A percentile compares a stretch with the other conserved stretches of the same genome.
Conservation (phyloP, 2,329 filamentous ascomycete genomes). For the Fusarium newnesense region DNA sequence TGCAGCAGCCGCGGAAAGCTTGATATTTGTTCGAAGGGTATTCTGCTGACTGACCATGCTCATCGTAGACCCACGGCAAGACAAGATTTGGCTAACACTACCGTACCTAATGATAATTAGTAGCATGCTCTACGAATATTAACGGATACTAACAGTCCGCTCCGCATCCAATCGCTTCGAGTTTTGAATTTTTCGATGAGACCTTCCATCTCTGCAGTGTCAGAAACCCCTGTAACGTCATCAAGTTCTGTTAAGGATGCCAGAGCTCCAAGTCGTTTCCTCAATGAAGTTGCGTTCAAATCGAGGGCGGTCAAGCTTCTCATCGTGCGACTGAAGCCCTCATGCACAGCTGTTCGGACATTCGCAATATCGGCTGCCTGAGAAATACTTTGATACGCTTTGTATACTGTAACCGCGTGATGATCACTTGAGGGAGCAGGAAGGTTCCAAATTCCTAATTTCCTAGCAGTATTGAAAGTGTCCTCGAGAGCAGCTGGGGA, state of each 20-base stretch:
- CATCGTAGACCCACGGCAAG: slow-evolving; percentile 83
- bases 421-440: slow-evolving; percentile 74
- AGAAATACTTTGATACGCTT: slow-evolving; percentile 81
- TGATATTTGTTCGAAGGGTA: slow-evolving; percentile 69
- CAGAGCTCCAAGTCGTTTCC: slow-evolving; percentile 68
- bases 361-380: slow-evolving; percentile 67
- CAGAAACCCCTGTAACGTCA: slow-evolving; percentile 74
- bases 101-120: slow-evolving; percentile 65
- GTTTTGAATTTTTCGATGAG: slow-evolving; percentile 71
- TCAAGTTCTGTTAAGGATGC: slow-evolving; percentile 85
- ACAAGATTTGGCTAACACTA: slow-evolving; percentile 83
- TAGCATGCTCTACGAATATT: background rate
- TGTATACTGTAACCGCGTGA: slow-evolving; percentile 78
- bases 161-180: slow-evolving; percentile 83
- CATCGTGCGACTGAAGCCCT: slow-evolving; percentile 71
- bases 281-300: slow-evolving; percentile 62
- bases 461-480: slow-evolving; percentile 82
- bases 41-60: slow-evolving; percentile 79
- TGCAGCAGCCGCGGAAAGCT: slow-evolving; percentile 70
- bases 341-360: slow-evolving; percentile 69
- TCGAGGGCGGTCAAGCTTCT: slow-evolving; percentile 61
- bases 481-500: slow-evolving; percentile 71
- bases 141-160: slow-evolving; percentile 71
- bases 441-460: slow-evolving; percentile 92
- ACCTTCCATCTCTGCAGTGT: slow-evolving; percentile 68